Evolutionary conservation across 352 stramenopile species (phyloP), one percentile per base, ranked within the genome.

Genomic region (Aphanomyces astaci): DNA sequence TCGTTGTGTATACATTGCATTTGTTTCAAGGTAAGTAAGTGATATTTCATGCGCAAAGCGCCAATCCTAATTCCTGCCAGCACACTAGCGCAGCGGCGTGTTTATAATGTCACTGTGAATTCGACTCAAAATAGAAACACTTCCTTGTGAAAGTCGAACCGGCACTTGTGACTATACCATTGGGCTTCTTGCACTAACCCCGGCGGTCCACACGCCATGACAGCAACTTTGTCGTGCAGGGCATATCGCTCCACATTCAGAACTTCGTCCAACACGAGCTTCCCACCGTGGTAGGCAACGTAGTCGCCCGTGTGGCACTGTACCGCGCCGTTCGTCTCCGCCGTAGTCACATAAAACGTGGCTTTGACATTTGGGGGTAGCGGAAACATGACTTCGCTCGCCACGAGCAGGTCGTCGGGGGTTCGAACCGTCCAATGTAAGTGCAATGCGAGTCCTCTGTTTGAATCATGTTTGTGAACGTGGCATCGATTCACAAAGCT

Each of bases 101-200:
- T n/a, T n/a, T n/a, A n/a, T n/a, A n/a, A n/a, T n/a, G n/a, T n/a
- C n/a, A n/a, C n/a, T n/a, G n/a, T n/a, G n/a, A n/a, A n/a, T n/a
- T n/a, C n/a, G n/a, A n/a, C n/a, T 64, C 30, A 64, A 64, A 64
- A 64, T 4, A 79, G 77, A 66, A 94, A 94, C 28, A 90, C 75
- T 66, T 94, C 85, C 67, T 90, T 91, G 74, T 94, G 85, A 67
- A 93, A 91, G 64, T 88, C 81, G 60, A 89, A 91, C 63, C 74
- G 73, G 59, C 83, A 90, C 46, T 70, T 75, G 40, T 80, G 81
- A 19, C 82, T 79, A 1, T 89, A 72, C 24, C 71, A 51, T 68
- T 93, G 82, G 0, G 82, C 83, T 55, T 89, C 82, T 7, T 80
- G 76, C 4, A 78, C 80, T 74, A 93, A 84, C 31, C 80, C 86